Conservation (phyloP, 176 grass and related monocot species). For the Miscanthus lutarioriparius region DNA sequence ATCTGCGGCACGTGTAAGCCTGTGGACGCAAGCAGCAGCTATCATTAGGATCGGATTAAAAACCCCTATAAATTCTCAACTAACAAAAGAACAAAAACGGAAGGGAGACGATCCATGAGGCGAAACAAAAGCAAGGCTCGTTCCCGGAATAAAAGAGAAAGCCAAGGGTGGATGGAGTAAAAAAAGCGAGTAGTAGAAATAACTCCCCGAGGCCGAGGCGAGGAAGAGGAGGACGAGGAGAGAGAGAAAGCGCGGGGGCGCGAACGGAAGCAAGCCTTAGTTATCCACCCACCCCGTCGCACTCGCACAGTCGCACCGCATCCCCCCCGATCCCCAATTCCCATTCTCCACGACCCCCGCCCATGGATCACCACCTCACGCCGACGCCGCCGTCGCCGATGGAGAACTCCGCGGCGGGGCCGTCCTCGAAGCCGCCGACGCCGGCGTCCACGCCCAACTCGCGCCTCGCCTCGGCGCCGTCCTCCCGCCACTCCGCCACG, state of each 20-base stretch:
- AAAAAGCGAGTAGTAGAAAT: not conserved
- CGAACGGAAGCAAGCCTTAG: conserved; percentile 11
- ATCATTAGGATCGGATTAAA: not conserved
- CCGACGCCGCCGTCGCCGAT: conserved; percentile 22
- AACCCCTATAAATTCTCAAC: not conserved
- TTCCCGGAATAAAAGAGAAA: not conserved
- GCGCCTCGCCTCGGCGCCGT: not conserved
- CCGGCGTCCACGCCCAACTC: conserved; percentile 16
- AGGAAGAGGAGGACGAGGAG: not conserved
- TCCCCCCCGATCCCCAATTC: not conserved
- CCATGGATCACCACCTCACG: conserved; percentile 41
- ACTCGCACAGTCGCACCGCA: not conserved
- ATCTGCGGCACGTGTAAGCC: conserved; percentile 33
- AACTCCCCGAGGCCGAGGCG: too few species aligned
- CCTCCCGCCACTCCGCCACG: conserved; percentile 28
- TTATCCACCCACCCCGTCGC: not conserved
- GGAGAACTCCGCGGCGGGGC: conserved; percentile 15
- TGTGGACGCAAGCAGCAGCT: not conserved
- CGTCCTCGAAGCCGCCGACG: conserved; percentile 45
- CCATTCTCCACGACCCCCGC: not conserved
- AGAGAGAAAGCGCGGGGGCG: conserved; percentile 51
- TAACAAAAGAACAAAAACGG: not conserved
- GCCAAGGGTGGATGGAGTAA: not conserved
- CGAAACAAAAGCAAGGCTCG: not conserved
- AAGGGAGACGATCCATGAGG: not conserved